phyloP scores from a whole-genome alignment of 2,329 filamentous ascomycete species.

The Neofusicoccum cordaticola region DNA sequence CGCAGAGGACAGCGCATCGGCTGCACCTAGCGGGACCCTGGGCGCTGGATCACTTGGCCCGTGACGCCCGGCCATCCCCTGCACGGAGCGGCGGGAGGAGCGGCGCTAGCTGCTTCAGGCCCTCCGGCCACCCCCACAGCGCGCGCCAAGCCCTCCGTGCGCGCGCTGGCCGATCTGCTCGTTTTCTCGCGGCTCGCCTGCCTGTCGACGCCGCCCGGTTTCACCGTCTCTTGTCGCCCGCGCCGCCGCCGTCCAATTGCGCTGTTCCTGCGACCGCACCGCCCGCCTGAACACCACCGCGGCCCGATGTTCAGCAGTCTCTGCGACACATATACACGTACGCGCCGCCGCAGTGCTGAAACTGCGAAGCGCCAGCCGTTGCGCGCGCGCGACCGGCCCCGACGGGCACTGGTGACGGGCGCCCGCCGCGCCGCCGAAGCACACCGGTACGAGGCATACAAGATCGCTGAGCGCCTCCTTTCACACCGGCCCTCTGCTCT shows the following conservation, averaged over 20 bases:
- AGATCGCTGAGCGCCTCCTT: constrained; percentile 7
- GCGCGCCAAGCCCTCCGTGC: neutral
- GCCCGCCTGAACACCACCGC: neutral
- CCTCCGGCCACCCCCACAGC: neutral
- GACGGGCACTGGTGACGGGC: neutral
- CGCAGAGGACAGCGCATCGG: constrained; percentile 11
- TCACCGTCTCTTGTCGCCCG: constrained; percentile 12
- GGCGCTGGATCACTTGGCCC: neutral
- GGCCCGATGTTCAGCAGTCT: neutral
- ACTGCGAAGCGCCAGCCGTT: neutral
- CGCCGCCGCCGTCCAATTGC: neutral
- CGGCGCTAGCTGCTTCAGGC: neutral
- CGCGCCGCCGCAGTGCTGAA: neutral
- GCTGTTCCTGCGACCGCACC: neutral
- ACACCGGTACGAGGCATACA: neutral
- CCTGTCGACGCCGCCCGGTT: neutral
- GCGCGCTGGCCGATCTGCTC: neutral
- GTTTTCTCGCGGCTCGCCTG: neutral
- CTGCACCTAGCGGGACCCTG: constrained; percentile 1
- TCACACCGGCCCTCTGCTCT: neutral
- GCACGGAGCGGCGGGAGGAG: neutral
- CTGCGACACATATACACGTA: constrained; percentile 9
- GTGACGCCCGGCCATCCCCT: neutral
- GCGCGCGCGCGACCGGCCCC: neutral
- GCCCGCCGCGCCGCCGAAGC: neutral